Evolutionary conservation across 225 moss, liverwort and hornwort genomes (phyloP).

Genomic region (Polytrichum formosum): DNA sequence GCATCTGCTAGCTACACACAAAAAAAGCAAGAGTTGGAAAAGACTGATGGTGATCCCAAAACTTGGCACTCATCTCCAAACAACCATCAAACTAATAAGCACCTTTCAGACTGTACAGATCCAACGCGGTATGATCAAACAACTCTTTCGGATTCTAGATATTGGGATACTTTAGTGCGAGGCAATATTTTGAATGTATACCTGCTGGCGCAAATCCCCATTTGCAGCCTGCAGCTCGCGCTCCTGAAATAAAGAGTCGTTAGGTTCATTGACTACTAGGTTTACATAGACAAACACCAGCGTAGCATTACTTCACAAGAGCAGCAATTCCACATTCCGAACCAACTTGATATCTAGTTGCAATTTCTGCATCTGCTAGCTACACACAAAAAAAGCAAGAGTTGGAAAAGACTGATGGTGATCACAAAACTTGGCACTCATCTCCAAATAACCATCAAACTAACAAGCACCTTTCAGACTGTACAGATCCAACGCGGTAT

Average conservation of each 20-base stretch:
- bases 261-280: background rate
- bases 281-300: background rate
- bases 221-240: slow-evolving; percentile 46
- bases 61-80: background rate
- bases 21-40: slow-evolving; percentile 1
- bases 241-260: slow-evolving; percentile 30
- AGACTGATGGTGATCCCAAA: background rate
- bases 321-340: background rate
- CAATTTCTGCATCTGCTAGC: no score
- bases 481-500: no score
- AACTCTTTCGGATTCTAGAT: background rate
- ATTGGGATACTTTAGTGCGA: background rate
- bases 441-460: no score
- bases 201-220: slow-evolving; percentile 54
- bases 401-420: no score
- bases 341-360: no score
- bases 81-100: background rate
- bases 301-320: background rate
- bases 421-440: no score
- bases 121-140: no score
- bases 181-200: background rate
- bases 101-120: no score
- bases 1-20: slow-evolving; percentile 74
- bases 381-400: no score
- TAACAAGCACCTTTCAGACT: no score